Evolutionary conservation across 2,329 filamentous ascomycete species (phyloP), one percentile per base, ranked within the genome.

Genomic region (Fusarium irregulare): DNA sequence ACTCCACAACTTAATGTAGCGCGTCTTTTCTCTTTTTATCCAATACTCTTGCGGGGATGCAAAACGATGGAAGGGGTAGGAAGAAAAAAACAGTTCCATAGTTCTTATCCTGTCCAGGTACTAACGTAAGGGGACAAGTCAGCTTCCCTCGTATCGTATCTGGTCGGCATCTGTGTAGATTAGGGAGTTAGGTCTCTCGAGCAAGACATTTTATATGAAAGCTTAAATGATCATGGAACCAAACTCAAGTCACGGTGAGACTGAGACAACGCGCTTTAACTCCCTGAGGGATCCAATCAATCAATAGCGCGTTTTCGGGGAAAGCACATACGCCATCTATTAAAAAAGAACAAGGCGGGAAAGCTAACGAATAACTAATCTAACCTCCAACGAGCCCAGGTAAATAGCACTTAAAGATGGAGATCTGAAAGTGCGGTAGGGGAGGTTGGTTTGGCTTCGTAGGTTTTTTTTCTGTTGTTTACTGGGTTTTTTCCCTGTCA

Each of bases 11-110:
- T 30, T 21, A 50, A 37, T 50, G 42, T 60, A 64, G 65, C 71
- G 73, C 66, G 67, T 75, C 63, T 34, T 18, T 37, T 37, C 16
- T 37, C 34, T 72, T 61, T 66, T 53, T 42, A 53, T 53, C 49
- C 49, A 53, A 51, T 44, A 55, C 40, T 56, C 51, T 72, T 75
- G 71, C 65, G 72, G 73, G 66, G 49, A 61, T 63, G 51, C 47
- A 56, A 57, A 62, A 64, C 62, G 61, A 63, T 60, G 41, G 53
- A 46, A 58, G 57, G 30, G 27, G 25, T 21, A 48, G 20, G 18
- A n/a, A 46, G 16, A 27, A 46, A 20, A 66, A 70, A 72, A 51
- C 53, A 66, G 58, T 59, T 51, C 32, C 21, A 28, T 28, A 53
- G 18, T 40, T 40, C 45, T n/a, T 47, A 7, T n/a, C 27, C 21